phyloP scores from a whole-genome alignment of 106 monocot species.

The Allium fistulosum region DNA sequence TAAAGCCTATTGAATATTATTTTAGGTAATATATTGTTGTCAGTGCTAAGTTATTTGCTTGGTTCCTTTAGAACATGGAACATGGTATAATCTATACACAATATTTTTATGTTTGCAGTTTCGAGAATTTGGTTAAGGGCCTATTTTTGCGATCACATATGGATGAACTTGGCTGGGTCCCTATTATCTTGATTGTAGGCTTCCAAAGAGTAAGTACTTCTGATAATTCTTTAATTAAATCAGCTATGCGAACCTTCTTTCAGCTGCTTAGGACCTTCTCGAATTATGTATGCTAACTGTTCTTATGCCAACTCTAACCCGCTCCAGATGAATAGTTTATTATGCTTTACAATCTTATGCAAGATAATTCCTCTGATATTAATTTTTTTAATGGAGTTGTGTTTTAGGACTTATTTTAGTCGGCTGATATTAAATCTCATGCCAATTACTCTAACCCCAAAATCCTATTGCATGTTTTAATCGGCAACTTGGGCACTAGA shows the following conservation, averaged over 20 bases:
- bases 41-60: background rate
- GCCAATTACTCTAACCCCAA: too few relatives aligned
- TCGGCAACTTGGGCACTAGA: too few relatives aligned
- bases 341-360: too few relatives aligned
- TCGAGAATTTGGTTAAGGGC: conserved; percentile 79
- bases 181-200: conserved; percentile 67
- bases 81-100: background rate
- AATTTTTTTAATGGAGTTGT: too few relatives aligned
- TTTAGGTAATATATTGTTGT: conserved; percentile 51
- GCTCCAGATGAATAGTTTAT: too few relatives aligned
- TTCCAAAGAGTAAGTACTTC: conserved; percentile 68
- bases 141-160: conserved; percentile 63
- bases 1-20: conserved; percentile 92
- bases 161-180: conserved; percentile 92
- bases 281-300: background rate
- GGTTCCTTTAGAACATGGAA: background rate
- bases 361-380: too few relatives aligned
- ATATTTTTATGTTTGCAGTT: conserved; percentile 31
- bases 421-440: too few relatives aligned
- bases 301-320: background rate
- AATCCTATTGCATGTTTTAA: too few relatives aligned
- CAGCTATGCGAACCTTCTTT: background rate
- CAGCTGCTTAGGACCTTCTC: background rate
- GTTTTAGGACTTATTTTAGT: too few relatives aligned
- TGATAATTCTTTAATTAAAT: background rate